Conservation (phyloP, 352 stramenopile species). For the Phytophthora sansomeana region DNA sequence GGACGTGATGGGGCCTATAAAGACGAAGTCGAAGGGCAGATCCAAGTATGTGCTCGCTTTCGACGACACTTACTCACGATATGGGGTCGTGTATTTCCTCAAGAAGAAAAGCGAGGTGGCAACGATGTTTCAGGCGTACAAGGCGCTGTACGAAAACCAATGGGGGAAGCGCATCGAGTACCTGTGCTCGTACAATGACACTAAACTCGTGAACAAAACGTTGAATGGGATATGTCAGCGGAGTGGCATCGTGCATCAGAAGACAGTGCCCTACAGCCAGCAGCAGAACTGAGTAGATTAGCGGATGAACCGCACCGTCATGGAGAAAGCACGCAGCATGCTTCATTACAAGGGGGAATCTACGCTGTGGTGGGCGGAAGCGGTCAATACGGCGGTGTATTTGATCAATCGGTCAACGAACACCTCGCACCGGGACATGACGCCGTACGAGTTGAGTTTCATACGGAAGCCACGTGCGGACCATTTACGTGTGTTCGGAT, state of each 20-base stretch:
- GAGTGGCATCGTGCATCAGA: conserved; percentile 18
- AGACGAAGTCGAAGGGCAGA: neutral
- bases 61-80: conserved; percentile 11
- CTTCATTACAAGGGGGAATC: conserved; percentile 23
- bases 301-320: conserved; percentile 27
- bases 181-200: conserved; percentile 32
- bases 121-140: conserved; percentile 15
- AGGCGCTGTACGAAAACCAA: conserved; percentile 19
- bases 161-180: conserved; percentile 4
- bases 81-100: conserved; percentile 14
- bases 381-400: conserved; percentile 34
- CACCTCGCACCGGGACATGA: neutral
- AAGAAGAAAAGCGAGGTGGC: conserved; percentile 20
- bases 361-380: conserved; percentile 35
- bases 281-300: conserved; percentile 22
- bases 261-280: conserved; percentile 3
- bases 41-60: conserved; percentile 13
- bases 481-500: conserved; percentile 31
- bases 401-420: conserved; percentile 27
- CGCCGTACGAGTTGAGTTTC: conserved; percentile 23
- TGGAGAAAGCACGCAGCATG: conserved; percentile 35
- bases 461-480: conserved; percentile 6
- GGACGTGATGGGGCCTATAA: conserved; percentile 22
- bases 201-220: conserved; percentile 22
- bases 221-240: neutral